phyloP scores from a whole-genome alignment of 345 rosid species.

The Populus tremula region DNA sequence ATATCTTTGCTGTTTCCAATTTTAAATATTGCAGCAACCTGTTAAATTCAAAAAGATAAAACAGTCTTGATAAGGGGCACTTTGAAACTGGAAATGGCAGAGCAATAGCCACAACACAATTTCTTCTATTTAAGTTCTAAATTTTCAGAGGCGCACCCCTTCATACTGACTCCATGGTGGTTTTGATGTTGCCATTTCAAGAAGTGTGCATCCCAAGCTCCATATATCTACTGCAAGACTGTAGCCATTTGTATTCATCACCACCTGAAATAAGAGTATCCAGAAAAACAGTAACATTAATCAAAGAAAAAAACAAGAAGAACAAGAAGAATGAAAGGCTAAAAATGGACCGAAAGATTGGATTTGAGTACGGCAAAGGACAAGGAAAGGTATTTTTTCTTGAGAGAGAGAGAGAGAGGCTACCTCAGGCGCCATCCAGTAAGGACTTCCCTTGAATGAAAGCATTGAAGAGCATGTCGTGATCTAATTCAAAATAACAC shows the following conservation, averaged over 20 bases:
- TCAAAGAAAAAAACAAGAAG: not conserved
- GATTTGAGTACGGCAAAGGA: not conserved
- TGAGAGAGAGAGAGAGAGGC: not conserved
- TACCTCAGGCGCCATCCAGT: constrained; percentile 99
- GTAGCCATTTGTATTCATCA: constrained; percentile 87
- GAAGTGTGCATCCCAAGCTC: constrained; percentile 98
- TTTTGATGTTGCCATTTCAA: constrained; percentile 95
- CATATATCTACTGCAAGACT: constrained; percentile 84
- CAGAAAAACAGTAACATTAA: not conserved
- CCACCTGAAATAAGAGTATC: constrained; percentile 52
- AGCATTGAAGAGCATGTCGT: constrained; percentile 74
- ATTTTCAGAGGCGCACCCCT: constrained; percentile 62
- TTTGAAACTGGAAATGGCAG: constrained; percentile 13
- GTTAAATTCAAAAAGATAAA: constrained; percentile 32
- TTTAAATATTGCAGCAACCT: constrained; percentile 98
- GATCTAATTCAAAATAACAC: constrained; percentile 46
- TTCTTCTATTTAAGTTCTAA: constrained; percentile 2
- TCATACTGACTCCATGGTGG: constrained; percentile 96
- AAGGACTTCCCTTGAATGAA: constrained; percentile 98
- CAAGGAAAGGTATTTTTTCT: not conserved
- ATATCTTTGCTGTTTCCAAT: constrained; percentile 93
- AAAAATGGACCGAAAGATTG: not conserved
- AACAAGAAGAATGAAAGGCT: not conserved
- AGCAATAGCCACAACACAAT: not conserved
- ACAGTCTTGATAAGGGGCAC: not conserved